These are phyloP conservation scores for Globomyces pollinis-pini DNA, from an alignment of 192 early-diverging fungal genomes.

Conservation along the genomic window DNA sequence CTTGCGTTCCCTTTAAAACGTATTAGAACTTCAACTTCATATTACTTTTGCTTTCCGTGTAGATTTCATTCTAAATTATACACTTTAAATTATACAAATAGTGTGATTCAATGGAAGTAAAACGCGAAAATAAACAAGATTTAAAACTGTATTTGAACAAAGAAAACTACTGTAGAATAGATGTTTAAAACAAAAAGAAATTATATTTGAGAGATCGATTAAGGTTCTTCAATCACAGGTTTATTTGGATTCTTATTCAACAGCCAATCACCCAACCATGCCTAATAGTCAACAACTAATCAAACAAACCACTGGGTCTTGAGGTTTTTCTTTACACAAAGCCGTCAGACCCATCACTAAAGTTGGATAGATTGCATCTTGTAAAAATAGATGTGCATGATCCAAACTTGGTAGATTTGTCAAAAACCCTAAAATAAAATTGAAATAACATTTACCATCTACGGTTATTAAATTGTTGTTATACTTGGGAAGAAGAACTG, in stretches of 20 bases:
- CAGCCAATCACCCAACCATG: conserved; percentile 11
- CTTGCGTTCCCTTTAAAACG: no score
- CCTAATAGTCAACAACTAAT: conserved; percentile 6
- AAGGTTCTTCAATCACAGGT: conserved; percentile 3
- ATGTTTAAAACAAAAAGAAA: no score
- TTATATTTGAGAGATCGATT: no score
- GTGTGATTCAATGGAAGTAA: no score
- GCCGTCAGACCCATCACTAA: conserved; percentile 42
- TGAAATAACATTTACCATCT: conserved; percentile 15
- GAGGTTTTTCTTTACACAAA: conserved; percentile 47
- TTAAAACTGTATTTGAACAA: neutral
- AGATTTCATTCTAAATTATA: conserved; percentile 18
- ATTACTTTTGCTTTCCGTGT: conserved; percentile 14
- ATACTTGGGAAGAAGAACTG: conserved; percentile 45
- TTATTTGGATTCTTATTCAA: conserved; percentile 4
- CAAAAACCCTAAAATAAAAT: no score
- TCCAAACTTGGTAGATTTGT: conserved; percentile 24
- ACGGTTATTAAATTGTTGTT: conserved; percentile 23
- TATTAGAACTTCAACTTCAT: neutral
- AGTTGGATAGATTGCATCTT: conserved; percentile 37
- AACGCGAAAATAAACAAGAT: conserved; percentile 1
- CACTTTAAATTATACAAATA: no score
- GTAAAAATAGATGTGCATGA: conserved; percentile 28
- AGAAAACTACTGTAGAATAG: no score
- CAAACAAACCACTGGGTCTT: conserved; percentile 33